Base-by-base conservation (phyloP, 805 yeast species). In the Saturnispora saitoi region DNA sequence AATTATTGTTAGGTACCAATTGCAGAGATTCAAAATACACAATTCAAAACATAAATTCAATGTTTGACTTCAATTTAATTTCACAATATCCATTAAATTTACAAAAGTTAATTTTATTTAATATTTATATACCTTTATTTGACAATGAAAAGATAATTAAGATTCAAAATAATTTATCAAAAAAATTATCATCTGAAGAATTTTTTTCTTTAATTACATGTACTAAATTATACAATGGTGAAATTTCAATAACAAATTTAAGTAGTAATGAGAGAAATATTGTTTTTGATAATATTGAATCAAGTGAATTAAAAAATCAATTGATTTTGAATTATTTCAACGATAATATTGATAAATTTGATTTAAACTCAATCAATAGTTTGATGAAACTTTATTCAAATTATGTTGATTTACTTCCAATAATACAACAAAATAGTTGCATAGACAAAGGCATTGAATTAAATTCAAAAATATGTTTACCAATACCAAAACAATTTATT, bases 61-160 rank as follows among this genome's bases (percentile, higher is more conserved):
- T n/a, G 29, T n/a, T 38, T 22, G 26, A 45, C 28, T 12, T 17
- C 5, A 19, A 34, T 20, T 24, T 30, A 19, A n/a, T 45, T 14
- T 30, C 32, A 11, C 28, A 30, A 22, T 45, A 38, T 20, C 48
- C 48, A 31, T 10, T 45, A 9, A 17, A 29, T 19, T 14, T 45
- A 10, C 48, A 45, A 14, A 38, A 38, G 15, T 31, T 45, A 15
- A 32, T 45, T 6, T 10, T 45, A 19, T 45, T 45, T 2, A 45
- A 45, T 9, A 45, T 45, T 15, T 38, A 26, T 17, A 20, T 38
- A 5, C 48, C 48, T 26, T 22, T 45, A 4, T 24, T 32, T n/a
- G 37, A 32, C 3, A 26, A 12, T 17, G 24, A 30, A 11, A 38
- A 19, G 17, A 15, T 38, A 3, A 34, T 34, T 2, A 34, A 34